Evolutionary conservation across 106 monocot species (phyloP), one percentile per base, ranked within the genome.

Genomic region (Vanilla planifolia): DNA sequence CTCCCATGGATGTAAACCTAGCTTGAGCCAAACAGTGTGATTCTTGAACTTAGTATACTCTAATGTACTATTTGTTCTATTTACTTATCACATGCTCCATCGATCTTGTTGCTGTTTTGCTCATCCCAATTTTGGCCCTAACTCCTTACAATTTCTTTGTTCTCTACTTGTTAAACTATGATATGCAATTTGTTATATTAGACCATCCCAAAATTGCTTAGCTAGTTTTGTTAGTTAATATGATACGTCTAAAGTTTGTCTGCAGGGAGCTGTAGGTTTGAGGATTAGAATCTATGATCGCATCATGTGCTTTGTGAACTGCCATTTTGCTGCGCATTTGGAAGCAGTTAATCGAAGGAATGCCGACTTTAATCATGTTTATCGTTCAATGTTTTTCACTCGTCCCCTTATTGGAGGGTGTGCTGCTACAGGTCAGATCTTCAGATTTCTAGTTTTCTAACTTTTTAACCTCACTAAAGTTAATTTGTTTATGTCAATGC

Each of bases 281-380:
- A 76, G 72, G 69, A 79, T 85, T 66, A 76, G 84, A 72, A 58
- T 85, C 15, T 76, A 72, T 67, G 84, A 73, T 60, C 67, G 79
- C 33, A 63, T 59, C 46, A 44, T 85, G 28, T 85, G 84, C 65
- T 85, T 85, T 43, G 60, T 79, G 61, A 85, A 85, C 65, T 85
- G 84, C 59, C 84, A 85, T 76, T 70, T 85, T 64, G 84, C 84
- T 69, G 84, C 84, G 33, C 84, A 85, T 72, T 22, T 85, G 58
- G 84, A 85, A 73, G 84, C 84, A 66, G 84, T 85, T 64, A 72
- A 65, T 47, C 67, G 76, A 26, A 50, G 84, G 10, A 85, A 85
- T 67, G 64, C 84, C 16, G 84, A 85, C 59, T 85, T 85, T 70
- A 76, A 79, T 66, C 76, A 85, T 73, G 66, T 85, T 57, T 85